phyloP scores from a whole-genome alignment of 768 basidiomycete genomes.

The Boletus coccyginus region DNA sequence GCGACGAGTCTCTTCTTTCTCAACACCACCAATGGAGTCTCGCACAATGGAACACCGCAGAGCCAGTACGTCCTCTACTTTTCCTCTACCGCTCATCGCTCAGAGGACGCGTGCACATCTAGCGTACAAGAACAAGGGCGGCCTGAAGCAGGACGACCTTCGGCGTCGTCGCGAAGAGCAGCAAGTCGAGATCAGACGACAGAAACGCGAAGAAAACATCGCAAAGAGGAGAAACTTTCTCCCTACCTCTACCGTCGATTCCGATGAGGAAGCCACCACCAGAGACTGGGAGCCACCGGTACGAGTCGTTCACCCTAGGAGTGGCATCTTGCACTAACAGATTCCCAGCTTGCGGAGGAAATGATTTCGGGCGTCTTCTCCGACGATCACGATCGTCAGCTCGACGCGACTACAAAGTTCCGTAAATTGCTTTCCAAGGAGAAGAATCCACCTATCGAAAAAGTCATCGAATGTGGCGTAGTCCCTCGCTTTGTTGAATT shows the following conservation, averaged over 20 bases:
- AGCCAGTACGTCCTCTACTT: constrained; percentile 49
- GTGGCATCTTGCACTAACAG: constrained; percentile 8
- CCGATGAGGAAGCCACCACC: constrained; percentile 82
- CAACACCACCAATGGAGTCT: constrained; percentile 44
- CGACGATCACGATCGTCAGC: constrained; percentile 85
- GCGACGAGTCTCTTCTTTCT: constrained; percentile 7
- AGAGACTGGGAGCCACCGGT: constrained; percentile 80
- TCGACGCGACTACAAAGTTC: constrained; percentile 98
- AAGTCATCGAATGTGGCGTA: constrained; percentile 96
- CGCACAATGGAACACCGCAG: constrained; percentile 74
- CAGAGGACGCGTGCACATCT: constrained; percentile 38
- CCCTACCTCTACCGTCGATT: constrained; percentile 70
- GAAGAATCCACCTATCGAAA: constrained; percentile 98
- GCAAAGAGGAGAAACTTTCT: constrained; percentile 96
- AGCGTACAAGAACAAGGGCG: constrained; percentile 93
- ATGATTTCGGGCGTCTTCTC: constrained; percentile 95
- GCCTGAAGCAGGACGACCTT: constrained; percentile 88
- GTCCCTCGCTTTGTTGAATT: constrained; percentile 98
- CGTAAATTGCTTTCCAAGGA: constrained; percentile 98
- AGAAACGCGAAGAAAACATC: constrained; percentile 98
- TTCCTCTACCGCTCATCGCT: constrained; percentile 1
- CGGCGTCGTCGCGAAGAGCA: constrained; percentile 96
- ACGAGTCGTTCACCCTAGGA: constrained; percentile 12
- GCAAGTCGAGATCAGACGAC: constrained; percentile 97
- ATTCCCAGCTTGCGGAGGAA: constrained; percentile 71